phyloP scores from a whole-genome alignment of 1,139 yeast genomes.

The Wickerhamiella pararugosa region DNA sequence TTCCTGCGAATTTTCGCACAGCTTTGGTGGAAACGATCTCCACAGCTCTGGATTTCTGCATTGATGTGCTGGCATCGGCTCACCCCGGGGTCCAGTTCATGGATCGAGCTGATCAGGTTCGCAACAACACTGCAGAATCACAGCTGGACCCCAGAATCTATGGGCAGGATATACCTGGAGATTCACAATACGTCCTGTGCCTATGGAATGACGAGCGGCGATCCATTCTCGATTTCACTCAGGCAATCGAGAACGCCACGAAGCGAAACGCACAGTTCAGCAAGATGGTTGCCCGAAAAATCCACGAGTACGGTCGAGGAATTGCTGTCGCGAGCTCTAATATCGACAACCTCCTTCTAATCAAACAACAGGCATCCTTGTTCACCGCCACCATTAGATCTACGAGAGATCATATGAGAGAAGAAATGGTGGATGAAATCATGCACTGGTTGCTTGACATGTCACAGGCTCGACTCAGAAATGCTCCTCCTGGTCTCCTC shows the following conservation, averaged over 20 bases:
- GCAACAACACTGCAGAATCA: constrained; percentile 21
- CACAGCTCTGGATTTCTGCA: constrained; percentile 3
- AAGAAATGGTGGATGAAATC: constrained; percentile 67
- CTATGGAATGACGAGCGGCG: constrained; percentile 70
- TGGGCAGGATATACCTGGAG: constrained; percentile 28
- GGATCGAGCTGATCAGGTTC: constrained; percentile 17
- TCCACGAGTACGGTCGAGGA: constrained; percentile 55
- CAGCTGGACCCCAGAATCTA: constrained; percentile 28
- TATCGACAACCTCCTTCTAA: constrained; percentile 34
- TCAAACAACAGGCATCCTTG: constrained; percentile 48
- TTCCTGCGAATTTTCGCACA: constrained; percentile 17
- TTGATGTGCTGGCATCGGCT: constrained; percentile 22
- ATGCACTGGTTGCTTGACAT: constrained; percentile 50
- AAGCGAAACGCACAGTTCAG: constrained; percentile 55
- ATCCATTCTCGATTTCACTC: constrained; percentile 60
- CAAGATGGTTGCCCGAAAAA: constrained; percentile 51
- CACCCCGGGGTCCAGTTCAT: constrained; percentile 26
- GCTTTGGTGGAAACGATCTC: constrained; percentile 13
- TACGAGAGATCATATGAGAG: constrained; percentile 57
- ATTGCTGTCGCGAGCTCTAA: constrained; percentile 45
- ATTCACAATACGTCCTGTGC: constrained; percentile 39
- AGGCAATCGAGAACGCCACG: constrained; percentile 49
- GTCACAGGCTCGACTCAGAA: constrained; percentile 36
- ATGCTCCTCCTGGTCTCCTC: constrained; percentile 34
- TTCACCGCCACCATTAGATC: constrained; percentile 53